Conservation (phyloP, 495 filamentous ascomycete genomes). For the Chaetomidium leptoderma region DNA sequence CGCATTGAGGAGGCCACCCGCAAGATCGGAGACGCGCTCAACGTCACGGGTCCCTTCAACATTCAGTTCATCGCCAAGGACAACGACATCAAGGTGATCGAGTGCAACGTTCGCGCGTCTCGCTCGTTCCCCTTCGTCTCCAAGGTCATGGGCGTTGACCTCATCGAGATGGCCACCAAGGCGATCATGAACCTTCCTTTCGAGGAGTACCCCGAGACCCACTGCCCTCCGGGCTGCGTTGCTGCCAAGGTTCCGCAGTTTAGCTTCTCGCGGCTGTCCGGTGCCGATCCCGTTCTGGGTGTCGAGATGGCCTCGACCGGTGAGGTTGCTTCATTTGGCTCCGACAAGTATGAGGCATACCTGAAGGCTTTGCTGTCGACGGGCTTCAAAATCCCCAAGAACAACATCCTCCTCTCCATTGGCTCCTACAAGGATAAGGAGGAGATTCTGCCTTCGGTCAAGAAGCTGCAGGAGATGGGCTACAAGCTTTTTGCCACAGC, state of each 20-base stretch:
- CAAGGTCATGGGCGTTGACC: slow-evolving; percentile 96
- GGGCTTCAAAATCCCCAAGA: slow-evolving; percentile 95
- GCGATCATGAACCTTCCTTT: slow-evolving; percentile 87
- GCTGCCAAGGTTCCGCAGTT: slow-evolving; percentile 98
- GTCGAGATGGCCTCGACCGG: slow-evolving; percentile 99
- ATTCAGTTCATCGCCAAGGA: slow-evolving; percentile 99
- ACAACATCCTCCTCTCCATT: slow-evolving; percentile 91
- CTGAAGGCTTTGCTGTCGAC: slow-evolving; percentile 93
- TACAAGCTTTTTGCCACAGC: slow-evolving; percentile 95
- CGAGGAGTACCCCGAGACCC: slow-evolving; percentile 70
- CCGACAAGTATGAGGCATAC: slow-evolving; percentile 95
- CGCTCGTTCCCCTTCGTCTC: slow-evolving; percentile 97
- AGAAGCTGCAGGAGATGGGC: slow-evolving; percentile 79
- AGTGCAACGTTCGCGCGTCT: slow-evolving; percentile 96
- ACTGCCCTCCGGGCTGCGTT: slow-evolving; percentile 75
- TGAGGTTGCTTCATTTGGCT: slow-evolving; percentile 94
- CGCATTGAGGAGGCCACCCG: slow-evolving; percentile 91
- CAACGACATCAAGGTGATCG: slow-evolving; percentile 99
- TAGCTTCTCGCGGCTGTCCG: slow-evolving; percentile 93
- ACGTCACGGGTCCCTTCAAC: slow-evolving; percentile 95
- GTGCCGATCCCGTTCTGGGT: slow-evolving; percentile 91
- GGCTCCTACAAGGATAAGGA: slow-evolving; percentile 96
- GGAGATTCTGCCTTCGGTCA: slow-evolving; percentile 90
- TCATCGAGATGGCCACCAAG: slow-evolving; percentile 98
- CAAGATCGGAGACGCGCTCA: slow-evolving; percentile 91